phyloP scores from a whole-genome alignment of 2,329 filamentous ascomycete species.

The Aureobasidium sp. region DNA sequence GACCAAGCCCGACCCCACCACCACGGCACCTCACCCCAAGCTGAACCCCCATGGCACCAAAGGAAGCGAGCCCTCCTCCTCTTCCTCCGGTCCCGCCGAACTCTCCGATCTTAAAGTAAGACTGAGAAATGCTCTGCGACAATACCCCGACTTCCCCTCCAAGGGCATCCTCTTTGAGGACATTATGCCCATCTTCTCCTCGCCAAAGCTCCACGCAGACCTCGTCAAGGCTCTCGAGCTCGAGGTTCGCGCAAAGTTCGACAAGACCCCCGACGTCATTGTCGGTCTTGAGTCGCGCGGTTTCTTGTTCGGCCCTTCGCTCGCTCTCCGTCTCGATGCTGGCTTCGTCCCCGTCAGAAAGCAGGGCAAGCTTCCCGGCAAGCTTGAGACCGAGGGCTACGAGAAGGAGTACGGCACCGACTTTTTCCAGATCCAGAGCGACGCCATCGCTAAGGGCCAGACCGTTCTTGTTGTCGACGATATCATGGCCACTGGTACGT shows the following conservation, averaged over 20 bases:
- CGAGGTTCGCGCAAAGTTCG: slow-evolving; percentile 59
- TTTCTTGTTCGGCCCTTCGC: slow-evolving; percentile 86
- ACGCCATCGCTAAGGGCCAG: slow-evolving; percentile 74
- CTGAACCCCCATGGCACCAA: slow-evolving; percentile 26
- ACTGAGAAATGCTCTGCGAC: slow-evolving; percentile 65
- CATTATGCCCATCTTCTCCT: slow-evolving; percentile 56
- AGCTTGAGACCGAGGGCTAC: slow-evolving; percentile 70
- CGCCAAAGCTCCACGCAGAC: slow-evolving; percentile 27
- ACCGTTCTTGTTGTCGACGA: slow-evolving; percentile 92
- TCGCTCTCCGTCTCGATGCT: slow-evolving; percentile 74
- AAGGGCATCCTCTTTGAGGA: slow-evolving; percentile 94
- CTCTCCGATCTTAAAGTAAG: slow-evolving; percentile 55
- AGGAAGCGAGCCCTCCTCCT: slow-evolving; percentile 40
- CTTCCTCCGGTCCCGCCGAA: slow-evolving; percentile 44
- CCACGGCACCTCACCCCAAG: slow-evolving; percentile 15
- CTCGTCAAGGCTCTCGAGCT: slow-evolving; percentile 81
- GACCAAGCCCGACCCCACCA: slow-evolving; percentile 26
- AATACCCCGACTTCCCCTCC: slow-evolving; percentile 86
- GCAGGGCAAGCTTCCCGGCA: slow-evolving; percentile 88
- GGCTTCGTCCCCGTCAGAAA: slow-evolving; percentile 91
- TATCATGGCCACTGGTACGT: slow-evolving; percentile 92
- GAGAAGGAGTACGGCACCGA: slow-evolving; percentile 96
- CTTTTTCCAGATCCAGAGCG: slow-evolving; percentile 90
- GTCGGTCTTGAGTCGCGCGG: slow-evolving; percentile 90
- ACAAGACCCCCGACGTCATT: slow-evolving; percentile 61